Percentiles rank a stretch among this genome's conserved stretches.
These are phyloP conservation scores for Phytophthora cryptogea DNA, from an alignment of 352 stramenopile genomes.

Conservation along the genomic window DNA sequence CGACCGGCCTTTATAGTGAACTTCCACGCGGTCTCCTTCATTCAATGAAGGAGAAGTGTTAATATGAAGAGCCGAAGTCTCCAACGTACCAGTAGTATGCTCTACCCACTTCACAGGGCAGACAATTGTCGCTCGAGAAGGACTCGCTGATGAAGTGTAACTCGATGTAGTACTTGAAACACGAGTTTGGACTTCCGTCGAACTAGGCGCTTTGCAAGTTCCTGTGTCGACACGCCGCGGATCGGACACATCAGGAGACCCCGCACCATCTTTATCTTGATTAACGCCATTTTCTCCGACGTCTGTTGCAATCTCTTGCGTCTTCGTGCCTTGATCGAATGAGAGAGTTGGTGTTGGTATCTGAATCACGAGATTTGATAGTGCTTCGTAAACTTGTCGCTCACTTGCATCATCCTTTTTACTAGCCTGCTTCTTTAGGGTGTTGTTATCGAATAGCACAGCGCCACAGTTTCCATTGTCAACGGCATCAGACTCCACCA, in stretches of 20 bases:
- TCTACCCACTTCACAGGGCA: constrained; percentile 28
- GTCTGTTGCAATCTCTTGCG: background rate
- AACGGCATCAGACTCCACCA: background rate
- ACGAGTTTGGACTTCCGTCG: background rate
- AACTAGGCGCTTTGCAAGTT: background rate
- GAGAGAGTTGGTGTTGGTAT: background rate
- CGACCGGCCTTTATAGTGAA: constrained; percentile 15
- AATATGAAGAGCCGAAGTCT: background rate
- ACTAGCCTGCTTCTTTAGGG: background rate
- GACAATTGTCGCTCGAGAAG: constrained; percentile 10
- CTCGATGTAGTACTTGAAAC: background rate
- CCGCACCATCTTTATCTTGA: background rate
- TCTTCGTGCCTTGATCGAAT: background rate
- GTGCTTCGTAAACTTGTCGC: background rate
- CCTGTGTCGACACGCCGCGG: background rate
- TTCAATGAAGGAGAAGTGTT: constrained; percentile 1
- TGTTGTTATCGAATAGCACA: background rate
- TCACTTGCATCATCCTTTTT: background rate
- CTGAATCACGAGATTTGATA: background rate
- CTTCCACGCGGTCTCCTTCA: constrained; percentile 23
- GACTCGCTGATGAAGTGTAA: background rate
- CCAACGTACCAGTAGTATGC: background rate
- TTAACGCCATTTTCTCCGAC: background rate
- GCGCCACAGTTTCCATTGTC: background rate
- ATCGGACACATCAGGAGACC: background rate